Percentiles rank a stretch among this genome's conserved stretches.
Evolutionary conservation across 2,329 filamentous ascomycete species (phyloP).

Genomic region (Penicillium sp.): DNA sequence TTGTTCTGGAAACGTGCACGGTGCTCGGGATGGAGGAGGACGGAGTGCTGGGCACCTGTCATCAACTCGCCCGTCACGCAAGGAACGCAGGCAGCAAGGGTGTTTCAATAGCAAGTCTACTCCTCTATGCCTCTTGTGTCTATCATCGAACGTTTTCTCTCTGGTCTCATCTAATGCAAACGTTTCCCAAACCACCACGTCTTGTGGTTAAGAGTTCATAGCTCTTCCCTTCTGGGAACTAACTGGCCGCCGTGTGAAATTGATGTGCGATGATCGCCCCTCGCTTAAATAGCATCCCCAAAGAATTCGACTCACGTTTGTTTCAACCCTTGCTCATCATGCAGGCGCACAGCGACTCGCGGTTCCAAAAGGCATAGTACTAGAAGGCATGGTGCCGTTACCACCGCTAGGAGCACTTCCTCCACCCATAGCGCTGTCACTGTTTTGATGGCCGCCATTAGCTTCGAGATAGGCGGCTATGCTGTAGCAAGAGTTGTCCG

Average conservation of each 20-base stretch:
- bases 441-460: conserved; percentile 19
- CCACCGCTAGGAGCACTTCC: background rate
- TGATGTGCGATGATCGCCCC: background rate
- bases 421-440: conserved; percentile 8
- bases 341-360: background rate
- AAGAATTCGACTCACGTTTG: background rate
- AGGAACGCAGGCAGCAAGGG: background rate
- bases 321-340: background rate
- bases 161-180: background rate
- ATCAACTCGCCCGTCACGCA: no score
- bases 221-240: background rate
- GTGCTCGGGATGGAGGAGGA: background rate
- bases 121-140: background rate
- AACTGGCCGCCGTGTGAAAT: background rate
- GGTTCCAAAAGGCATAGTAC: conserved; percentile 4
- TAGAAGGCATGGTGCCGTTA: conserved; percentile 11
- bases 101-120: background rate
- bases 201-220: background rate
- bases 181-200: background rate
- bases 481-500: conserved; percentile 23
- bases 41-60: background rate
- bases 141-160: background rate
- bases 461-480: conserved; percentile 22
- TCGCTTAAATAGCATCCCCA: background rate
- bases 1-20: no score